Evolutionary conservation across 192 early-diverging fungal species (phyloP), one percentile per base, ranked within the genome.

Genomic region (Chytriomyces sp.): DNA sequence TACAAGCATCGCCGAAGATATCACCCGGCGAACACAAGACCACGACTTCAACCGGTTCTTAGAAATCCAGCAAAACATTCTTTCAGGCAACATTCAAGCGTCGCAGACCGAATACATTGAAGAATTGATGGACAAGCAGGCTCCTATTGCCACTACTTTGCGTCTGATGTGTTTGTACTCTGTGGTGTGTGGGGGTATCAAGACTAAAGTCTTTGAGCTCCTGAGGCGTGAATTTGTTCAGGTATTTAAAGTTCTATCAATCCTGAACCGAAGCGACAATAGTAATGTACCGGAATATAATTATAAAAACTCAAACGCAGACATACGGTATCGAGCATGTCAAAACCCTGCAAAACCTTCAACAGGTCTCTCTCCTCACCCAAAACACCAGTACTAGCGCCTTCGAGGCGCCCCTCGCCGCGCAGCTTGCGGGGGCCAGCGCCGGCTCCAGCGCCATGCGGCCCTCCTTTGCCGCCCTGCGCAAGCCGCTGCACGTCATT

Each of bases 311-410:
- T 22, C 7, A 19, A 17, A 5, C 44, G 17, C 63, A 95, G 78
- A 91, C 96, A 0, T 99, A 97, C 85, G 96, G 96, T 14, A 90
- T 89, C 75, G 86, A 92, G 66, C 96, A 99, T 69, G 78, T 94
- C 40, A 78, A 92, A 17, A 99, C 96, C 1, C 76, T 99, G 17
- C 87, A 93, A 70, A 91, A 93, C 65, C 75, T 99, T 38, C 78
- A 79, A 31, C 78, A 80, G 4, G 80, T 88, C 22, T 91, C 92
- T 0, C 80, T 99, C 60, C 73, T 93, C 54, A 76, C 26, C 4
- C 33, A 39, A 39, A 65, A 19, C n/a, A 6, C 32, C n/a, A 34
- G 12, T 53, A 55, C 52, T 34, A 31, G 36, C 65, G 25, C 52
- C 10, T 12, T 33, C 26, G 65, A n/a, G 31, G 52, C 52, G 25